Base-by-base conservation (phyloP, 176 grass and related monocot genomes). In the Calamus simplicifolius region DNA sequence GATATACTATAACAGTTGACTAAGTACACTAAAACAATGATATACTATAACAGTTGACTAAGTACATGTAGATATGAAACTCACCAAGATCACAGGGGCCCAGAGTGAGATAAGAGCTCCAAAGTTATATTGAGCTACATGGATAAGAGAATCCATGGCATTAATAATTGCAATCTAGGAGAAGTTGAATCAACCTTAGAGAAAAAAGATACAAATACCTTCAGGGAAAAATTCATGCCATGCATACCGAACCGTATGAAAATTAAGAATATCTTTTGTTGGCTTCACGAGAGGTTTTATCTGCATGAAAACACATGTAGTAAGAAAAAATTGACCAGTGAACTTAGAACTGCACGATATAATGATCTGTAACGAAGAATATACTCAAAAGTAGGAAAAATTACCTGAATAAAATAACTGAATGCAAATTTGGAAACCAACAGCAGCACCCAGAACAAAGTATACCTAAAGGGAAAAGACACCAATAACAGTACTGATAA, bases 221-320 rank as follows among this genome's bases (percentile, higher is more conserved):
- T 96, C 88, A 48, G 92, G 87, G 59, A 90, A 96, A 56, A 96
- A 96, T 60, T 96, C 92, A 29, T 96, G 92, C 92, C 92, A 96
- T 59, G 79, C 74, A 63, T 96, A 96, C 57, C 19, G 73, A 75
- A 96, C 81, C 71, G 88, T 88, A 67, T 54, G 80, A 72, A 96
- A 81, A 62, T 62, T 69, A 83, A 90, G 87, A 80, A 96, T 87
- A 58, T 88, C 86, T 77, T 90, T 96, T 56, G 92, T 96, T 65
- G 92, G 83, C 55, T 82, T 81, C 52, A 96, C 80, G 27, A 96
- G 71, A 71, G 92, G 92, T 82, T 88, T 61, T 68, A 96, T 96
- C 92, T 96, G 83, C 49, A 87, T 76, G 4, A 81, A 28, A 67
- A n/a, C 23, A 72, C 53, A 49, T 35, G 4, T 55, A 27, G 61